These are phyloP conservation scores for Fusarium chlamydosporum DNA, from an alignment of 2,329 filamentous ascomycete genomes.

Conservation along the genomic window DNA sequence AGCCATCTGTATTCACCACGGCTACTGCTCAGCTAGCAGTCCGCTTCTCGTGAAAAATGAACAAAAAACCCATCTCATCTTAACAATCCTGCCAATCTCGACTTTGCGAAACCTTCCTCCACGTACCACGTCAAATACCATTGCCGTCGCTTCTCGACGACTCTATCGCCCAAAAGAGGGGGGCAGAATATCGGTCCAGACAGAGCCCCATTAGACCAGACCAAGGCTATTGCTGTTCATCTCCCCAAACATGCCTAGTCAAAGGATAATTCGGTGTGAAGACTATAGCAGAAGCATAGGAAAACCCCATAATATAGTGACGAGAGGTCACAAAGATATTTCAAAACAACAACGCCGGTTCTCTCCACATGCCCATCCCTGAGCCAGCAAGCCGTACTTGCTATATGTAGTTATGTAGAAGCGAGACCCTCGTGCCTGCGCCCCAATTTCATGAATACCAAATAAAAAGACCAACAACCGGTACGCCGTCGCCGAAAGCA, in stretches of 20 bases:
- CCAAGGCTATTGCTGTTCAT: conserved; percentile 20
- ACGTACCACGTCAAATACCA: conserved; percentile 15
- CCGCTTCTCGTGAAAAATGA: conserved; percentile 9
- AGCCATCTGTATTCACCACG: conserved; percentile 14
- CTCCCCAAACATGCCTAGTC: conserved; percentile 10
- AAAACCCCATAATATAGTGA: conserved; percentile 37
- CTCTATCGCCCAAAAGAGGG: conserved; percentile 42
- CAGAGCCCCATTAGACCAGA: conserved; percentile 45
- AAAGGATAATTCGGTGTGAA: neutral
- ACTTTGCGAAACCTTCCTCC: conserved; percentile 17
- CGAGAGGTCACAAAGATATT: conserved; percentile 36
- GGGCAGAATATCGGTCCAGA: conserved; percentile 39
- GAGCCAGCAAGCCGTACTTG: conserved; percentile 39
- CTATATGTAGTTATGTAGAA: conserved; percentile 41
- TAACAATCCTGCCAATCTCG: conserved; percentile 48
- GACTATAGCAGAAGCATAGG: conserved; percentile 16
- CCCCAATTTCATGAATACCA: conserved; percentile 34
- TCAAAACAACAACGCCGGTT: conserved; percentile 47
- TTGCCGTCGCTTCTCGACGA: conserved; percentile 42
- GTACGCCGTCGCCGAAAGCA: conserved; percentile 51
- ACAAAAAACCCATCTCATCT: neutral
- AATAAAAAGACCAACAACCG: conserved; percentile 45
- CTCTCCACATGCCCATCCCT: conserved; percentile 40
- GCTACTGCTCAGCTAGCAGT: conserved; percentile 32
- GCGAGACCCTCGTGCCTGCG: conserved; percentile 33